Evolutionary conservation across 345 rosid genomes (phyloP).

Genomic region (Syzygium grande): DNA sequence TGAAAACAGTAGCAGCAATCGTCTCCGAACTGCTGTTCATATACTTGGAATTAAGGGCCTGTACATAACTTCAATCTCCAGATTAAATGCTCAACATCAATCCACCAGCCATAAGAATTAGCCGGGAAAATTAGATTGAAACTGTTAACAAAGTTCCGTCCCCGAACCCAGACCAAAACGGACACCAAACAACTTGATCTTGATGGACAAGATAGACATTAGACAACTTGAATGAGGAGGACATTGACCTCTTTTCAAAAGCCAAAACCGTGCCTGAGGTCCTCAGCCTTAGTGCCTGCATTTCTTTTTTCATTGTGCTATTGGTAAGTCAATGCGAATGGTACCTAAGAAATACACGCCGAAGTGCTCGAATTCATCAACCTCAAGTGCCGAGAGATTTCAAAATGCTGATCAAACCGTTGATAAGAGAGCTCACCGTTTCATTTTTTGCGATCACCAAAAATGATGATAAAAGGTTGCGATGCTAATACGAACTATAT

Average conservation of each 20-base stretch:
- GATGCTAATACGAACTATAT: background rate
- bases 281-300: background rate
- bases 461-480: background rate
- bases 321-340: background rate
- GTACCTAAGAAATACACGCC: background rate
- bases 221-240: background rate
- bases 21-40: background rate
- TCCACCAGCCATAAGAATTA: background rate
- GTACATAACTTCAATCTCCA: background rate
- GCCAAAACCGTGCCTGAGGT: background rate
- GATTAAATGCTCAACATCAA: background rate
- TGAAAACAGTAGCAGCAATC: background rate
- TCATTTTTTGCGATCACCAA: background rate
- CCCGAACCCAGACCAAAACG: background rate
- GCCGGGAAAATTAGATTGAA: background rate
- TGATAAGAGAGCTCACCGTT: background rate
- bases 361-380: background rate
- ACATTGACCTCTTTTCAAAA: background rate
- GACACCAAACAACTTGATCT: background rate
- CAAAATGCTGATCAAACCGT: background rate
- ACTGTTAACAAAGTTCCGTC: background rate
- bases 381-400: background rate
- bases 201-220: background rate
- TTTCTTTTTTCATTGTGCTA: background rate
- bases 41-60: background rate